Percentiles rank a stretch among this genome's conserved stretches.
Evolutionary conservation across 768 basidiomycete species (phyloP).

Genomic region (Pulveroboletus sp.): DNA sequence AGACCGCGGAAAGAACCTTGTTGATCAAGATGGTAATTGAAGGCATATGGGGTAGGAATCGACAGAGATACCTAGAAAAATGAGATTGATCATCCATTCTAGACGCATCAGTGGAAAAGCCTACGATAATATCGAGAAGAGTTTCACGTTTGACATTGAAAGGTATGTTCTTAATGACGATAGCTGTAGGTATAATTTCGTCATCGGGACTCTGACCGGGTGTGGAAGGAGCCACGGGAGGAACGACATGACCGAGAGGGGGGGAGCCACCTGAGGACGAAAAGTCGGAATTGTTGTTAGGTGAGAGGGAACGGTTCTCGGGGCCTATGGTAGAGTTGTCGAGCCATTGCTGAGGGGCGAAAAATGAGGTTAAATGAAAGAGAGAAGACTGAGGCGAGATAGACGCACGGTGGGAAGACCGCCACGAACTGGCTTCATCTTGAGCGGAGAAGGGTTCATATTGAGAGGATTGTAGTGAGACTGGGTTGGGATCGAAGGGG

Average conservation of each 20-base stretch:
- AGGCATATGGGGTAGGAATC: slow-evolving; percentile 96
- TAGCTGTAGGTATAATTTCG: slow-evolving; percentile 97
- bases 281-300: slow-evolving; percentile 84
- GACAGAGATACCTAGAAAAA: slow-evolving; percentile 70
- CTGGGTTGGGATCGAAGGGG: slow-evolving; percentile 52
- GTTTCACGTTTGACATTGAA: slow-evolving; percentile 98
- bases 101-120: slow-evolving; percentile 24
- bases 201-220: slow-evolving; percentile 61
- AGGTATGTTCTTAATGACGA: slow-evolving; percentile 99
- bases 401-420: slow-evolving; percentile 69
- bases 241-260: slow-evolving; percentile 43
- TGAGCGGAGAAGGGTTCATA: slow-evolving; percentile 65
- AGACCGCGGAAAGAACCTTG: slow-evolving; percentile 95
- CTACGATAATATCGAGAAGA: slow-evolving; percentile 90
- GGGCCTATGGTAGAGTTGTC: slow-evolving; percentile 48
- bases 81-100: slow-evolving; percentile 4
- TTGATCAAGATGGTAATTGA: slow-evolving; percentile 98
- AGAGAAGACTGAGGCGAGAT: slow-evolving; percentile 15
- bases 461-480: slow-evolving; percentile 45
- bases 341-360: slow-evolving; percentile 70
- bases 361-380: slow-evolving; percentile 23
- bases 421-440: slow-evolving; percentile 64
- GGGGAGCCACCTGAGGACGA: slow-evolving; percentile 85
- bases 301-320: slow-evolving; percentile 79
- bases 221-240: slow-evolving; percentile 45